Evolutionary conservation across 306 rosid species (phyloP), one percentile per base, ranked within the genome.

Genomic region (Castanea mollissima): DNA sequence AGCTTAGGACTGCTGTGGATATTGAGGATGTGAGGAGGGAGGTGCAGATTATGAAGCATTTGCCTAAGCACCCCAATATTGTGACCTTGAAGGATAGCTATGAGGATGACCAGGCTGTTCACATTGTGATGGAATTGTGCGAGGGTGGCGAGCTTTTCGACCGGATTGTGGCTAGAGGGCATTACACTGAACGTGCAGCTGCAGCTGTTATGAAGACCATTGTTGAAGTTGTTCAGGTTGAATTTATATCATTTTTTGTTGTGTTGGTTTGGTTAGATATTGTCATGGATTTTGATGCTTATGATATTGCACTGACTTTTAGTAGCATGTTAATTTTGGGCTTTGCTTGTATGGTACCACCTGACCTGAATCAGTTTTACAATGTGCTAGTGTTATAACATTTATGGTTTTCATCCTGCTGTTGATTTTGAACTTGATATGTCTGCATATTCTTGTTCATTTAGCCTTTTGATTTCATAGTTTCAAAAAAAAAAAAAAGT

Each of bases 81-180:
- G 85, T 89, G 38, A 54, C 85, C 7, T 74, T 89, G 79, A 89
- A 82, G 78, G 88, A 89, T 75, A 79, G 87, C 6, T 89, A 58
- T n/a, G 92, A 89, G 77, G 92, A 89, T 65, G 87, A 86, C 1
- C 75, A 80, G 32, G 92, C 88, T 1, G 90, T 89, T 71, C 90
- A 89, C 64, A 89, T 89, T 59, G 90, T 89, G 60, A 86, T 89
- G 92, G 90, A 89, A 41, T 71, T 86, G 72, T 89, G 92, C 11
- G 92, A 86, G 68, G 92, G 92, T 2, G 92, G 92, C 1, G 92
- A 89, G 72, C 46, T 89, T 63, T 89, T 89, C 3, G 92, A 89
- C 69, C 86, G 92, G 49, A 89, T 89, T 80, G 92, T 89, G n/a
- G 82, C 92, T 1, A 80, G 92, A 75, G 92, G 92, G 51, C 92